Conservation (phyloP, 352 stramenopile species). For the Pythium rhizo-oryzae region DNA sequence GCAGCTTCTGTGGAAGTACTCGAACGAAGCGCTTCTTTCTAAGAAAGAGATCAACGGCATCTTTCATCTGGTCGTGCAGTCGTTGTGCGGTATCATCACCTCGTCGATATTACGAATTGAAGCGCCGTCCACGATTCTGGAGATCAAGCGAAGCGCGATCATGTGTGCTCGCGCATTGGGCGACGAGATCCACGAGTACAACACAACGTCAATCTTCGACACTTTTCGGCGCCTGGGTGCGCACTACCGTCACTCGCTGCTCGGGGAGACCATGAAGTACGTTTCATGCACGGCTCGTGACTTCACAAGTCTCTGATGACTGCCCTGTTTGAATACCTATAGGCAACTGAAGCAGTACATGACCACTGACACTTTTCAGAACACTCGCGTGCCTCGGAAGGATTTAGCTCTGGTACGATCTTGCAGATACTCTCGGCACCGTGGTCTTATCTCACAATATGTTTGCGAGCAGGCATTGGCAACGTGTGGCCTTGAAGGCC, state of each 20-base stretch:
- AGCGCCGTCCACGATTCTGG: constrained; percentile 54
- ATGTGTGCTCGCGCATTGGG: constrained; percentile 58
- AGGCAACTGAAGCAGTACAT: constrained; percentile 72
- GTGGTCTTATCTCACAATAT: neutral
- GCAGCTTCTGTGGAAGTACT: constrained; percentile 72
- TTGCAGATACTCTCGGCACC: neutral
- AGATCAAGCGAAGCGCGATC: constrained; percentile 70
- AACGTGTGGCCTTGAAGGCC: constrained; percentile 56
- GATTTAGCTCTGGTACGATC: constrained; percentile 40
- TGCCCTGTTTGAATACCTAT: neutral
- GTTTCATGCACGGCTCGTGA: too few species aligned
- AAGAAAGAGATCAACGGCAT: constrained; percentile 87
- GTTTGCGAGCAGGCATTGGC: constrained; percentile 37
- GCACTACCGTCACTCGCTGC: constrained; percentile 62
- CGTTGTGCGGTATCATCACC: constrained; percentile 68
- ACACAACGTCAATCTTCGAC: constrained; percentile 62
- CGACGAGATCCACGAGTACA: constrained; percentile 81
- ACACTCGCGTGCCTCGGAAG: constrained; percentile 47
- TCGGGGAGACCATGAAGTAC: constrained; percentile 68
- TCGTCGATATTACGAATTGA: constrained; percentile 64
- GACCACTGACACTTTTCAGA: constrained; percentile 70
- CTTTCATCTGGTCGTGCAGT: constrained; percentile 80
- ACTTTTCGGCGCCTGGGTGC: constrained; percentile 62
- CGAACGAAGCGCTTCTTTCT: constrained; percentile 64
- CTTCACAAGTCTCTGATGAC: too few species aligned